These are phyloP conservation scores for Aphanomyces invadans DNA, from an alignment of 352 stramenopile species.

Conservation along the genomic window DNA sequence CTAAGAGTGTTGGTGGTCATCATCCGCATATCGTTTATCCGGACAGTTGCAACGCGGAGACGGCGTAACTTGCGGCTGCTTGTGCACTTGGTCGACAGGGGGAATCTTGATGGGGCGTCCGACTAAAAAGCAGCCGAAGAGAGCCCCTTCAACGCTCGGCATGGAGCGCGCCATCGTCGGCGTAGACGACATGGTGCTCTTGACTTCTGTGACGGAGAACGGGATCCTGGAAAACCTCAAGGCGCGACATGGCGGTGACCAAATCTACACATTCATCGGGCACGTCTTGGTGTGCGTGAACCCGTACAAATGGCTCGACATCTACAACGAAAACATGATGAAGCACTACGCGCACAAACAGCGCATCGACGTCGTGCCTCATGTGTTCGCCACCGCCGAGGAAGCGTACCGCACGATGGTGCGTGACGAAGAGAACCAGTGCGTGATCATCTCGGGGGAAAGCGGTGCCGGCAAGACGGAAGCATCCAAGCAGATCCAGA, in stretches of 20 bases:
- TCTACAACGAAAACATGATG: slow-evolving; percentile 80
- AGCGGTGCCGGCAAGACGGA: slow-evolving; percentile 82
- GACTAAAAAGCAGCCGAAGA: neutral
- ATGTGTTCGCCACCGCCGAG: slow-evolving; percentile 82
- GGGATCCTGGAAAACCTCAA: slow-evolving; percentile 86
- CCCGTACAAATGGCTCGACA: slow-evolving; percentile 87
- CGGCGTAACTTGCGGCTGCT: neutral
- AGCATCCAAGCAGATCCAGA: slow-evolving; percentile 85
- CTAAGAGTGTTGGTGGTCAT: neutral
- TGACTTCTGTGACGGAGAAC: slow-evolving; percentile 58
- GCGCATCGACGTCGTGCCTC: slow-evolving; percentile 74
- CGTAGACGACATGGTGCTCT: slow-evolving; percentile 67
- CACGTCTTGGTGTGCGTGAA: slow-evolving; percentile 84
- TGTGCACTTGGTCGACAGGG: neutral
- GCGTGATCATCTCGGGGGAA: slow-evolving; percentile 85
- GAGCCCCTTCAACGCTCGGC: neutral
- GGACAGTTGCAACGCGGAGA: neutral
- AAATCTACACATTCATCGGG: slow-evolving; percentile 86
- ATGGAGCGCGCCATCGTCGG: slow-evolving; percentile 20
- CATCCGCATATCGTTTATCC: neutral
- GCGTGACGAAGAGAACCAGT: slow-evolving; percentile 85
- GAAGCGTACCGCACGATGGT: slow-evolving; percentile 85
- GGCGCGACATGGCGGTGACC: slow-evolving; percentile 71
- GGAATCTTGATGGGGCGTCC: neutral
- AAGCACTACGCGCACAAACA: slow-evolving; percentile 73